phyloP scores from a whole-genome alignment of 305 asterid genomes.

The Rubia tinctorum region DNA sequence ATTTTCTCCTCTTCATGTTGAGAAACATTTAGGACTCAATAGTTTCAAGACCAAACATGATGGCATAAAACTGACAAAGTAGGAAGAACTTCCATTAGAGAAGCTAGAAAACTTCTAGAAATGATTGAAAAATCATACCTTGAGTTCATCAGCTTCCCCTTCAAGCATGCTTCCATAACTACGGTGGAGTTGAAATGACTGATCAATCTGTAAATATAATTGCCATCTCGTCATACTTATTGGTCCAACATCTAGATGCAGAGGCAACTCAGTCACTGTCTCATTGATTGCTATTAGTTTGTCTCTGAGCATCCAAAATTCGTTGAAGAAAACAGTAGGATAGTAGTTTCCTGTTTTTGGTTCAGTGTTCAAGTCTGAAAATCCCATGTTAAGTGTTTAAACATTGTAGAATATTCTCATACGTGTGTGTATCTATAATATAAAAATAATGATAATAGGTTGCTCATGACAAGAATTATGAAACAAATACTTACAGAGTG shows the following conservation, averaged over 20 bases:
- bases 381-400: constrained; percentile 47
- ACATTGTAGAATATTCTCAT: neutral
- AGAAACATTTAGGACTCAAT: neutral
- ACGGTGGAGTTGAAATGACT: constrained; percentile 94
- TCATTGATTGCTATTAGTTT: constrained; percentile 72
- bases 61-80: neutral
- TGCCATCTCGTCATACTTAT: constrained; percentile 99
- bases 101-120: neutral
- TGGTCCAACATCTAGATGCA: constrained; percentile 88
- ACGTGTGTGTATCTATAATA: too few relatives aligned
- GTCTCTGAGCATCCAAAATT: constrained; percentile 94
- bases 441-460: neutral
- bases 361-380: constrained; percentile 64
- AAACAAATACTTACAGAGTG: neutral
- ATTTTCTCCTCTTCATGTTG: neutral
- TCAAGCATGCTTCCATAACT: constrained; percentile 99
- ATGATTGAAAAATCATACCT: constrained; percentile 40
- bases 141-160: constrained; percentile 98
- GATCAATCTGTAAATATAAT: constrained; percentile 91
- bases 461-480: neutral
- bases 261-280: constrained; percentile 74
- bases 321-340: constrained; percentile 84
- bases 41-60: neutral
- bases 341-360: constrained; percentile 78
- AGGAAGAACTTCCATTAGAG: neutral